Evolutionary conservation across 2,329 filamentous ascomycete genomes (phyloP).

Genomic region (Fulvia fulva): DNA sequence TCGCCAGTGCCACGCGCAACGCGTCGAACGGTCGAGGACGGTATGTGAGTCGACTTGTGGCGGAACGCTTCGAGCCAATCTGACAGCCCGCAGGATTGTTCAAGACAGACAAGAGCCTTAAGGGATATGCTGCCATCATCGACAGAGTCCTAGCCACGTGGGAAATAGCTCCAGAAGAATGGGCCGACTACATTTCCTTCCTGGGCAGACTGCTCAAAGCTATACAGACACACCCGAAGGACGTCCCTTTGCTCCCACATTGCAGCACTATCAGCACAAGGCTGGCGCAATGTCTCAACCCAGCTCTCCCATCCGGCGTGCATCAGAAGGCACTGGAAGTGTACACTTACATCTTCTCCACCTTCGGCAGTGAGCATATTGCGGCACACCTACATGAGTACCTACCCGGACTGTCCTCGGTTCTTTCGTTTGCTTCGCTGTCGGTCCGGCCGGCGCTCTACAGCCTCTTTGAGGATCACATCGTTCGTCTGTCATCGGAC

Average conservation of each 20-base stretch:
- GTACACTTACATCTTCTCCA: constrained; percentile 81
- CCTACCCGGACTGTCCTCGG: constrained; percentile 81
- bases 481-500: constrained; percentile 66
- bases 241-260: constrained; percentile 69
- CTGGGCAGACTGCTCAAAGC: constrained; percentile 87
- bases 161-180: constrained; percentile 92
- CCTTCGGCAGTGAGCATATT: constrained; percentile 64
- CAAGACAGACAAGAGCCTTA: constrained; percentile 65
- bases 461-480: constrained; percentile 73
- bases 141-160: constrained; percentile 85
- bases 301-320: constrained; percentile 86
- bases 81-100: constrained; percentile 47
- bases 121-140: constrained; percentile 83
- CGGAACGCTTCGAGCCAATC: background rate
- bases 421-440: constrained; percentile 89
- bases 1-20: constrained; percentile 72
- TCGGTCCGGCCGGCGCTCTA: constrained; percentile 84
- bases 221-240: constrained; percentile 77
- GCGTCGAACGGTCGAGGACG: constrained; percentile 72
- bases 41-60: constrained; percentile 51
- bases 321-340: constrained; percentile 97
- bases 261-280: constrained; percentile 82
- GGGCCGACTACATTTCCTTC: constrained; percentile 99
- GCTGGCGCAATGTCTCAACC: constrained; percentile 91
- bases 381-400: constrained; percentile 81